phyloP scores from a whole-genome alignment of 1,284 basidiomycete genomes.

The Pyrrhoderma noxium region DNA sequence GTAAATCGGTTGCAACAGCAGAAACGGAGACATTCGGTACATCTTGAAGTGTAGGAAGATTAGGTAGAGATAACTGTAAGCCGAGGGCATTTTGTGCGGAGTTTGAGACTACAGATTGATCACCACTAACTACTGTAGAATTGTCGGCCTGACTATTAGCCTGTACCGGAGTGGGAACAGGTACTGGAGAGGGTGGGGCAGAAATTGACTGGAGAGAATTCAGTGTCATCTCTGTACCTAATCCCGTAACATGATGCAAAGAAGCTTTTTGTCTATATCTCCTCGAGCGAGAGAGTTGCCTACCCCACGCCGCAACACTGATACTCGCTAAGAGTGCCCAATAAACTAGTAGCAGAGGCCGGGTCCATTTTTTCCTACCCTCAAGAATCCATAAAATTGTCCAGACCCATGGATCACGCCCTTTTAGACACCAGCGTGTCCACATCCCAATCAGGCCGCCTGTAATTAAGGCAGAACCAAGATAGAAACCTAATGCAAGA shows the following conservation, averaged over 20 bases:
- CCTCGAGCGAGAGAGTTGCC: conserved; percentile 73
- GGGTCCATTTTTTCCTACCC: conserved; percentile 75
- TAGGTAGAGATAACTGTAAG: conserved; percentile 45
- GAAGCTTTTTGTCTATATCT: conserved; percentile 38
- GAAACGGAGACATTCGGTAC: conserved; percentile 43
- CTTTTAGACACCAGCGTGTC: conserved; percentile 83
- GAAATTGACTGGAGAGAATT: neutral
- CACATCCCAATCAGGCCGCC: conserved; percentile 87
- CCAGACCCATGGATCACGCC: conserved; percentile 89
- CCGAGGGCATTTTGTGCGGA: conserved; percentile 28
- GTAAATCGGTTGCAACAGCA: conserved; percentile 69
- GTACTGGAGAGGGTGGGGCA: conserved; percentile 2
- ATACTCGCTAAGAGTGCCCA: conserved; percentile 78
- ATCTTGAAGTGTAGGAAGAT: conserved; percentile 26
- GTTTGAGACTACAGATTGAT: conserved; percentile 13
- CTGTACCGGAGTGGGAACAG: neutral
- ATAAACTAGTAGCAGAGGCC: conserved; percentile 74
- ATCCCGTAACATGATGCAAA: conserved; percentile 2
- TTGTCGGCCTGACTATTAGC: neutral
- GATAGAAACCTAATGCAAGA: conserved; percentile 84
- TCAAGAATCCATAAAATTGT: conserved; percentile 67
- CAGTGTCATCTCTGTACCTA: neutral
- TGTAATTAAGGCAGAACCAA: conserved; percentile 71
- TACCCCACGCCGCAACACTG: conserved; percentile 90
- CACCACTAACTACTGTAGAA: neutral